These are phyloP conservation scores for Pythium sukuiense DNA, from an alignment of 352 stramenopile species.

Conservation along the genomic window DNA sequence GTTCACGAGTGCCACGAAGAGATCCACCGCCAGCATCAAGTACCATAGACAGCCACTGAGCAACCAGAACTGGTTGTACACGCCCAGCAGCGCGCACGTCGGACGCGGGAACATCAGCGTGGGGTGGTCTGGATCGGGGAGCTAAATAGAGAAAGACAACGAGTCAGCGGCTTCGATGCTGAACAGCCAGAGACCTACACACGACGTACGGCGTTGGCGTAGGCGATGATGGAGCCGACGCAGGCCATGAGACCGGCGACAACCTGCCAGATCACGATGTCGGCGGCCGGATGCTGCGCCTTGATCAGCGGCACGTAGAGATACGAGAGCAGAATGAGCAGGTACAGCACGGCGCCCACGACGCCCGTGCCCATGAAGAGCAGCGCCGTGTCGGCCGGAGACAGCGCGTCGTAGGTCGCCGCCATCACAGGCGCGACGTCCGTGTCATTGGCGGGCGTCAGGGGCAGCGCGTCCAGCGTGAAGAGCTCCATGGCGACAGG, in stretches of 20 bases:
- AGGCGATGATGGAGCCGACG: conserved; percentile 58
- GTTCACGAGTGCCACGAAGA: conserved; percentile 85
- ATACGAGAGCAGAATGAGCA: conserved; percentile 71
- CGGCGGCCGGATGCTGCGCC: conserved; percentile 71
- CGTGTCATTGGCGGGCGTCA: not conserved
- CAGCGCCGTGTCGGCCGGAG: conserved; percentile 44
- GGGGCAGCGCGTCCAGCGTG: conserved; percentile 13
- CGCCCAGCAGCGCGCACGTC: conserved; percentile 50
- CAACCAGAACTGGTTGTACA: conserved; percentile 84
- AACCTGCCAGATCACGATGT: conserved; percentile 82
- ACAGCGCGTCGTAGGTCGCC: conserved; percentile 55
- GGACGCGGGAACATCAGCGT: conserved; percentile 3
- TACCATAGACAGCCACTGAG: conserved; percentile 73
- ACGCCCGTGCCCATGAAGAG: conserved; percentile 64
- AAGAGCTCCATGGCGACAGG: conserved; percentile 2
- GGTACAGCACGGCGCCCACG: conserved; percentile 54
- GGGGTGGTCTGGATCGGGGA: conserved; percentile 5
- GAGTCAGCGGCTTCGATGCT: too few relatives aligned
- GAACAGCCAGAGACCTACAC: not conserved
- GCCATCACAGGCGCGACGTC: not conserved
- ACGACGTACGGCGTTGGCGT: conserved; percentile 42
- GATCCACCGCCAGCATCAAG: conserved; percentile 80
- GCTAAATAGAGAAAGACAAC: not conserved
- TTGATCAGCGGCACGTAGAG: conserved; percentile 74
- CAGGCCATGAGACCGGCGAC: conserved; percentile 60